Evolutionary conservation across 179 eudicot species (phyloP).

Genomic region (Spinacia oleracea): DNA sequence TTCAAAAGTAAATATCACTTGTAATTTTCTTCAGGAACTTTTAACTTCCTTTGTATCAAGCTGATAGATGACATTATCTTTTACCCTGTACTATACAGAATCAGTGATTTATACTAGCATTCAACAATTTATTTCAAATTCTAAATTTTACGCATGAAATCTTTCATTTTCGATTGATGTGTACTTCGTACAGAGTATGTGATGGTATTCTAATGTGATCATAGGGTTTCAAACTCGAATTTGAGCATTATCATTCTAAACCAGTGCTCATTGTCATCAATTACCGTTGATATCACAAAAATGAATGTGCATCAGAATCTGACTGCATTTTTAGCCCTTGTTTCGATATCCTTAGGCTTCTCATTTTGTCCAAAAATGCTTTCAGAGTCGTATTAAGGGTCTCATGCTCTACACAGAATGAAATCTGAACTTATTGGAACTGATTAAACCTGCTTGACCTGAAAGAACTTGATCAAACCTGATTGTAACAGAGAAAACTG

Average conservation of each 20-base stretch:
- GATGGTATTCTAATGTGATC: neutral
- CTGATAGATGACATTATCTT: neutral
- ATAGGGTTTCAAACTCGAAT: neutral
- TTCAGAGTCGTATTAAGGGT: too few species aligned
- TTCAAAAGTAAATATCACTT: conserved; percentile 21
- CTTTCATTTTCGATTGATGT: neutral
- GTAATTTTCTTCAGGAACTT: conserved; percentile 5
- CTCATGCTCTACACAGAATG: too few species aligned
- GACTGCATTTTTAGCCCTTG: neutral
- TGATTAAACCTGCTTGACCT: too few species aligned
- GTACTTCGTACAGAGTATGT: neutral
- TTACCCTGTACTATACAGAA: neutral
- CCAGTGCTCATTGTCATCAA: too few species aligned
- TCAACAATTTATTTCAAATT: neutral
- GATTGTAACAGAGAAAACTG: too few species aligned
- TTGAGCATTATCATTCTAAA: neutral
- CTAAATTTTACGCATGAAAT: neutral
- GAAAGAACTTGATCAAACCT: too few species aligned
- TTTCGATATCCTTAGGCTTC: neutral
- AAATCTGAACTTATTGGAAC: too few species aligned
- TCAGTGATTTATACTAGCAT: neutral
- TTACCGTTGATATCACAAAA: too few species aligned
- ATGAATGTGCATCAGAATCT: too few species aligned
- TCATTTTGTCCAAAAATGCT: conserved; percentile 31
- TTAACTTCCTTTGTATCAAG: neutral